Evolutionary conservation across 768 basidiomycete genomes (phyloP).

Genomic region (Kwoniella sp.): DNA sequence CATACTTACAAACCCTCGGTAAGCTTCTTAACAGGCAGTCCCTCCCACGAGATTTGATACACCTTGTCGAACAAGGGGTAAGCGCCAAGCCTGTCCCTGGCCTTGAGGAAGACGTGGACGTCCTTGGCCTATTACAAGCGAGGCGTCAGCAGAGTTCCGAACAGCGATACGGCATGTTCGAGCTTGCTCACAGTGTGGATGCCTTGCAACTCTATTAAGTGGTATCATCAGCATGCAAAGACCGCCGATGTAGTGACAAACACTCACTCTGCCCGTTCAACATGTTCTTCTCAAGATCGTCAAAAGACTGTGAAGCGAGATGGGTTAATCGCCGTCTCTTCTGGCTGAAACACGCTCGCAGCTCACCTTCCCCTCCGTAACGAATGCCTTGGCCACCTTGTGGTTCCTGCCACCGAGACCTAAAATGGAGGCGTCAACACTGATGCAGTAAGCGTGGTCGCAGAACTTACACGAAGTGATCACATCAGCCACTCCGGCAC

Average conservation of each 20-base stretch:
- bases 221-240: background rate
- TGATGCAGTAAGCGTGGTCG: background rate
- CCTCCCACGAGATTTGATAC: conserved; percentile 49
- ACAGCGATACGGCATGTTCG: no score
- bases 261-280: conserved; percentile 53
- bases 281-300: conserved; percentile 53
- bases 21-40: conserved; percentile 40
- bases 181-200: conserved; percentile 48
- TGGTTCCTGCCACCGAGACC: conserved; percentile 47
- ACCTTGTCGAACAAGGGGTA: conserved; percentile 53
- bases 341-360: no score
- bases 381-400: conserved; percentile 52
- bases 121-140: conserved; percentile 49
- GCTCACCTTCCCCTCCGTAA: conserved; percentile 52
- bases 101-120: conserved; percentile 52
- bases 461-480: conserved; percentile 52
- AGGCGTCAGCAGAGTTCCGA: no score
- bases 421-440: conserved; percentile 1
- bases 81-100: conserved; percentile 47
- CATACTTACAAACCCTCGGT: conserved; percentile 30
- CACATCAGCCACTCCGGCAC: conserved; percentile 54
- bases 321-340: no score
- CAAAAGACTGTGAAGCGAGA: conserved; percentile 48
- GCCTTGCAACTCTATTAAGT: conserved; percentile 51
- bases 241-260: background rate